A percentile compares a stretch with the other conserved stretches of the same genome.
Evolutionary conservation across 2,329 filamentous ascomycete genomes (phyloP).

Genomic region (Pseudovirgaria hyperparasitica): DNA sequence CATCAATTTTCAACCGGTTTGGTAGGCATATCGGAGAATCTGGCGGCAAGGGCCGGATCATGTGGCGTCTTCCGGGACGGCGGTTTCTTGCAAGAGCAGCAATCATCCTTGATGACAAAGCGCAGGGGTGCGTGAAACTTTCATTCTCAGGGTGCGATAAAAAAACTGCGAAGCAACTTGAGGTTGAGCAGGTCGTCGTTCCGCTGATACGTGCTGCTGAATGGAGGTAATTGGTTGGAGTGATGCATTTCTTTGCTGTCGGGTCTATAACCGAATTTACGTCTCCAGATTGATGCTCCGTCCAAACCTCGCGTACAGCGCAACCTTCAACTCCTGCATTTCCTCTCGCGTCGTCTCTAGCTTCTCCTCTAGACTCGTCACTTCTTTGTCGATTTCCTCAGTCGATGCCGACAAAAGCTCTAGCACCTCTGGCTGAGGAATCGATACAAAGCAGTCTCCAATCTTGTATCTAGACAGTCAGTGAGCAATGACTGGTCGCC

Average conservation of each 20-base stretch:
- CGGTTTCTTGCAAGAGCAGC: no score
- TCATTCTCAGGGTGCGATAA: no score
- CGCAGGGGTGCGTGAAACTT: no score
- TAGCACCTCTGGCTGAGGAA: slow-evolving; percentile 75
- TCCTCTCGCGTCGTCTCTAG: slow-evolving; percentile 66
- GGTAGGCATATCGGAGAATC: no score
- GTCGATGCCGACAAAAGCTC: slow-evolving; percentile 65
- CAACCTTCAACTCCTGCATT: slow-evolving; percentile 81
- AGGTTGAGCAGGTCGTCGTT: no score
- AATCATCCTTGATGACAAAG: no score
- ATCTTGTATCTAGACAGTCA: slow-evolving; percentile 89
- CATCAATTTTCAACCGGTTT: no score
- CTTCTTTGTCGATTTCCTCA: slow-evolving; percentile 62
- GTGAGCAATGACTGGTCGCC: not conserved
- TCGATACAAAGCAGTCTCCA: slow-evolving; percentile 85
- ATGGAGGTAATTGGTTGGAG: not conserved
- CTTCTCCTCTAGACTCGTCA: slow-evolving; percentile 63
- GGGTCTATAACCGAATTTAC: slow-evolving; percentile 31
- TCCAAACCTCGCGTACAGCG: slow-evolving; percentile 88
- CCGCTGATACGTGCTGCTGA: no score
- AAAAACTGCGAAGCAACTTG: no score
- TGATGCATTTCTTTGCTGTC: not conserved
- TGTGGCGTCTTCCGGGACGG: no score
- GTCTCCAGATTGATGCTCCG: slow-evolving; percentile 95
- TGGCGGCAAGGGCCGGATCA: no score